A percentile compares a stretch with the other conserved stretches of the same genome.
phyloP scores from a whole-genome alignment of 2,329 filamentous ascomycete species.

The Cercospora berteroae region DNA sequence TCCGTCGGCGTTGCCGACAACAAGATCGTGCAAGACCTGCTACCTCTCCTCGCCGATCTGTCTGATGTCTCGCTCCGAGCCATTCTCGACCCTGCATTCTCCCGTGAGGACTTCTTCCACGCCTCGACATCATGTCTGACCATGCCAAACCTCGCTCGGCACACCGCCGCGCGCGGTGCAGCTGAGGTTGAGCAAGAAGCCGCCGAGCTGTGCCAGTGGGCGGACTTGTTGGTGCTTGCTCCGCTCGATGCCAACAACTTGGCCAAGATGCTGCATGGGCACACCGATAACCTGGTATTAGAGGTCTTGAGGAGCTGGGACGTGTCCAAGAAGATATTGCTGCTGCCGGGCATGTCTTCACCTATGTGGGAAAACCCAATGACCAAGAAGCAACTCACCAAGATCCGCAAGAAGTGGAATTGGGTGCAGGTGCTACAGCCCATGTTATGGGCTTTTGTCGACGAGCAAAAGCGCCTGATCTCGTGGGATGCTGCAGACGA shows the following conservation, averaged over 20 bases:
- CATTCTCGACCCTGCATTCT: slow-evolving; percentile 37
- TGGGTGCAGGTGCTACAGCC: slow-evolving; percentile 82
- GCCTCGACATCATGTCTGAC: slow-evolving; percentile 36
- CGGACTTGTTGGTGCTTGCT: slow-evolving; percentile 78
- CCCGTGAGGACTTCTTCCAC: slow-evolving; percentile 36
- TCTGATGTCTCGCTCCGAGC: slow-evolving; percentile 38
- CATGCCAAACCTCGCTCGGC: slow-evolving; percentile 33
- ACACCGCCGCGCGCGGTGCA: slow-evolving; percentile 24
- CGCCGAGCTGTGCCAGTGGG: slow-evolving; percentile 78
- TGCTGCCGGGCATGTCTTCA: slow-evolving; percentile 85
- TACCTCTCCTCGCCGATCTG: slow-evolving; percentile 34
- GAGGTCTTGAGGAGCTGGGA: slow-evolving; percentile 85
- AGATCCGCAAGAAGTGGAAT: slow-evolving; percentile 78
- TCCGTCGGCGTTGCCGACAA: slow-evolving; percentile 37
- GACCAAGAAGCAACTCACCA: slow-evolving; percentile 81
- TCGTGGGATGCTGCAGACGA: slow-evolving; percentile 64
- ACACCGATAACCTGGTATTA: slow-evolving; percentile 76
- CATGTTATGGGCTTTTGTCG: slow-evolving; percentile 72
- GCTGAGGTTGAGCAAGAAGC: slow-evolving; percentile 42
- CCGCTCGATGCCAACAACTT: slow-evolving; percentile 82
- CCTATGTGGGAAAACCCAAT: slow-evolving; percentile 89
- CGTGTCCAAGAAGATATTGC: slow-evolving; percentile 75
- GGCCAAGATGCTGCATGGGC: slow-evolving; percentile 81
- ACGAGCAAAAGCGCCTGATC: slow-evolving; percentile 49
- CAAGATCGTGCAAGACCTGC: slow-evolving; percentile 34